Evolutionary conservation across 164 flowering plant genomes (phyloP).

Genomic region (Houttuynia cordata): DNA sequence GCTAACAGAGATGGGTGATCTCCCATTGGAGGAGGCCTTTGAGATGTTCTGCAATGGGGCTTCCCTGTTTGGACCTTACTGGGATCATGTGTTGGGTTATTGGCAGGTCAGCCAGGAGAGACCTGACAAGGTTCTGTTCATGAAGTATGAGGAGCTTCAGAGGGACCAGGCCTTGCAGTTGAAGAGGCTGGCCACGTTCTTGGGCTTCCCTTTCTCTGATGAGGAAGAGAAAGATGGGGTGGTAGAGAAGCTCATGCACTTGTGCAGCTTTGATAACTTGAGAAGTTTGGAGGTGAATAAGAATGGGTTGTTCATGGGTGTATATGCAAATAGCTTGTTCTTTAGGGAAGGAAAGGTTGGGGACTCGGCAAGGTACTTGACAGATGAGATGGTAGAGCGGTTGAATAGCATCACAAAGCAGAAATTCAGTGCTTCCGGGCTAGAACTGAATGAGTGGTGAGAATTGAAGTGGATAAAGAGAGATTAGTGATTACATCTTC

Average conservation of each 20-base stretch:
- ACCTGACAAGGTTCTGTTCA: slow-evolving; percentile 24
- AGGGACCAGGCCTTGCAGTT: slow-evolving; percentile 4
- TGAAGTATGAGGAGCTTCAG: slow-evolving; percentile 32
- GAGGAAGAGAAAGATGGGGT: slow-evolving; percentile 16
- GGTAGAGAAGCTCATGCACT: slow-evolving; percentile 14
- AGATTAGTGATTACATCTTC: too few relatives aligned
- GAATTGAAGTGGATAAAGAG: too few relatives aligned
- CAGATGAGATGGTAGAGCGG: background rate
- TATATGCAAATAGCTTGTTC: background rate
- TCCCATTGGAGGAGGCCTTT: slow-evolving; percentile 15
- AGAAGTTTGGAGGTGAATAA: slow-evolving; percentile 17
- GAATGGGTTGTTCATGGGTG: background rate
- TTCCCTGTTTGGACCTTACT: slow-evolving; percentile 21
- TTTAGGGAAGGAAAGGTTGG: background rate
- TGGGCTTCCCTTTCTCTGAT: slow-evolving; percentile 21
- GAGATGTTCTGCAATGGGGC: slow-evolving; percentile 24
- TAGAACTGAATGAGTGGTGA: background rate
- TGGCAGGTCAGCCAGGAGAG: slow-evolving; percentile 12
- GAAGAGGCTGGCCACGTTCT: slow-evolving; percentile 23
- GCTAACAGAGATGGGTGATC: background rate
- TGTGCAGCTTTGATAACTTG: slow-evolving; percentile 34
- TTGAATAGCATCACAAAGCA: background rate
- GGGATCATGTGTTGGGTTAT: too few relatives aligned
- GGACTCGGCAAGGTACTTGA: background rate
- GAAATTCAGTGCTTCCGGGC: background rate